A percentile compares a stretch with the other conserved stretches of the same genome.
These are phyloP conservation scores for Hypoxylon sp. DNA, from an alignment of 2,329 filamentous ascomycete genomes.

Conservation along the genomic window DNA sequence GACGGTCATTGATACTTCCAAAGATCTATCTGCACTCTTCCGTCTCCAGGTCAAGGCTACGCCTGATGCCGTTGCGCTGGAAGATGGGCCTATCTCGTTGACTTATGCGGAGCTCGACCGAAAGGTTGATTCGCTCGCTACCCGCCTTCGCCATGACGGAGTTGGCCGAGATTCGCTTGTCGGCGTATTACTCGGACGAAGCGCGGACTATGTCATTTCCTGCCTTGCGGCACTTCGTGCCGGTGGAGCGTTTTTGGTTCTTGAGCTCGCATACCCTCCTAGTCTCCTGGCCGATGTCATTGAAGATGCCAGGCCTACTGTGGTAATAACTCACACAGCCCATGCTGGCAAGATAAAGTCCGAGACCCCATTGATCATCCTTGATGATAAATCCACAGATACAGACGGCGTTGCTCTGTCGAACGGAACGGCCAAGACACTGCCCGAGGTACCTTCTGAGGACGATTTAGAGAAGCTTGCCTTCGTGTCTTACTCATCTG, in stretches of 20 bases:
- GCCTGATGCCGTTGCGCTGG: slow-evolving; percentile 78
- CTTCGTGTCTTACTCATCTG: slow-evolving; percentile 86
- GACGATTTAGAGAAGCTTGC: slow-evolving; percentile 80
- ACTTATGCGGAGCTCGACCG: slow-evolving; percentile 81
- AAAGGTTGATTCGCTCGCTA: slow-evolving; percentile 75
- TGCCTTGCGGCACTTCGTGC: slow-evolving; percentile 83
- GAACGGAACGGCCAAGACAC: slow-evolving; percentile 59
- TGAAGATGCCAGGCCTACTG: slow-evolving; percentile 79
- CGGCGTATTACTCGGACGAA: slow-evolving; percentile 81
- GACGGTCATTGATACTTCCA: slow-evolving; percentile 77
- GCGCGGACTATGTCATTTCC: slow-evolving; percentile 83
- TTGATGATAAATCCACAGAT: slow-evolving; percentile 66
- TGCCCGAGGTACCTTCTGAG: slow-evolving; percentile 69
- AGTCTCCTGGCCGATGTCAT: slow-evolving; percentile 82
- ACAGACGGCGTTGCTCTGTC: slow-evolving; percentile 47
- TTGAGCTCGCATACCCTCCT: slow-evolving; percentile 84
- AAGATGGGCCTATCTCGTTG: slow-evolving; percentile 76
- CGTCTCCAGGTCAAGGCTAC: slow-evolving; percentile 76
- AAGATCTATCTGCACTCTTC: slow-evolving; percentile 82
- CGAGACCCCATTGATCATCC: slow-evolving; percentile 73
- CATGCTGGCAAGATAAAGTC: slow-evolving; percentile 77
- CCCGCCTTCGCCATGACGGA: slow-evolving; percentile 74
- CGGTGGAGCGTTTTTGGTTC: slow-evolving; percentile 83
- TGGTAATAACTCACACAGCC: slow-evolving; percentile 77
- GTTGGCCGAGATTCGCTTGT: slow-evolving; percentile 81